Base-by-base conservation (phyloP, 768 basidiomycete species). In the Boletus reticulatus region DNA sequence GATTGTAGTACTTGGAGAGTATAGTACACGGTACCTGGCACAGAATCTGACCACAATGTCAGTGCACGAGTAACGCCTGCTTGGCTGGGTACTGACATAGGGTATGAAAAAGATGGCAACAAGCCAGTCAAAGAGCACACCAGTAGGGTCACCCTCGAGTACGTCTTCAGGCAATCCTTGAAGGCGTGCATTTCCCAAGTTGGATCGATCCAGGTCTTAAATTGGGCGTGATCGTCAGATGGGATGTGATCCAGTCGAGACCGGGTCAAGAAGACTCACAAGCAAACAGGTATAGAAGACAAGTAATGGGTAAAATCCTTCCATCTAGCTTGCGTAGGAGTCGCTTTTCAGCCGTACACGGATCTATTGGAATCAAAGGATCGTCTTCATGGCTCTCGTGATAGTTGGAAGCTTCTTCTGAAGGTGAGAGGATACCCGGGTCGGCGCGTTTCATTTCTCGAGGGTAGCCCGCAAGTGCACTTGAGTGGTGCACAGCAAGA, bases 81-180 rank as follows among this genome's bases (percentile, higher is more conserved):
- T 12, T 19, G 27, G 3, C 2, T 17, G n/a, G 17, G 4, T 5
- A 72, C 81, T 54, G 53, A 87, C 88, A 67, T 91, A 92, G 58
- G 90, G 83, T 70, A 92, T 83, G 72, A 86, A 92, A 73, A 92
- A 92, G 9, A 79, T 77, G 1, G 88, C 85, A 54, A 85, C 87
- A 43, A 89, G 71, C 89, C 88, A 90, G 65, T 88, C 88, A 63
- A 88, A 91, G n/a, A 84, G 74, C 22, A 76, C 58, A 1, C 89
- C 88, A 0, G 82, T 84, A 10, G 80, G 79, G 62, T 91, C 89
- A 8, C 88, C 88, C 13, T 78, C 78, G 13, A 92, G 80, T 13
- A 76, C 72, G 56, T 91, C 87, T 38, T 81, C 66, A 4, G 85
- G 80, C 13, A 92, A 71, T 12, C 87, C 85, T 71, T 87, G 87